Evolutionary conservation across 345 rosid species (phyloP).

Genomic region (Corchorus capsularis): DNA sequence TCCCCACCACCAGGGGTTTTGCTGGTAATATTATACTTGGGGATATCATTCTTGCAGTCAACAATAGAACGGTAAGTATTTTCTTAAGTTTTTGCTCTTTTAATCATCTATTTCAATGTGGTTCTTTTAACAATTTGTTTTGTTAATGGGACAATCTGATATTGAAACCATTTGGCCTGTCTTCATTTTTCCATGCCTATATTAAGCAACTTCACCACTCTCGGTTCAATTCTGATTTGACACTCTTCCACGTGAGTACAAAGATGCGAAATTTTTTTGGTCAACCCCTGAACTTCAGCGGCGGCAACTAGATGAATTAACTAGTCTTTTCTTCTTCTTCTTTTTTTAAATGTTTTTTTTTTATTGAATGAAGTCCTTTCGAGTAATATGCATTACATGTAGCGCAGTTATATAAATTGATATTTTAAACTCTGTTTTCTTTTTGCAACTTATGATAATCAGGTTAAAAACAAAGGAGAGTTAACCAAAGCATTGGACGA

Average conservation of each 20-base stretch:
- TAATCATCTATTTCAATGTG: neutral
- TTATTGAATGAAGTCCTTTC: neutral
- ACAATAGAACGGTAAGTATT: constrained; percentile 63
- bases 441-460: constrained; percentile 10
- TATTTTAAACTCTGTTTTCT: neutral
- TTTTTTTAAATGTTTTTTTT: no score
- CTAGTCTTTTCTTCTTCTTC: no score
- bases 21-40: constrained; percentile 89
- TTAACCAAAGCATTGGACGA: constrained; percentile 74
- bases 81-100: constrained; percentile 11
- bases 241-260: neutral
- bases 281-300: no score
- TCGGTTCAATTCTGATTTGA: neutral
- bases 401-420: neutral
- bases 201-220: neutral
- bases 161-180: neutral
- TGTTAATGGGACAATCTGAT: neutral
- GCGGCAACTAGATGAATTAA: neutral
- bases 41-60: constrained; percentile 75
- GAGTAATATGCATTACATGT: neutral
- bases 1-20: constrained; percentile 79
- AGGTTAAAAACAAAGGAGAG: constrained; percentile 90
- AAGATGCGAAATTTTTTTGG: no score
- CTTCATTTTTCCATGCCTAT: neutral
- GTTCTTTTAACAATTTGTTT: neutral